phyloP scores from a whole-genome alignment of 2,329 filamentous ascomycete species.

The Phyllosticta paracitricarpa region DNA sequence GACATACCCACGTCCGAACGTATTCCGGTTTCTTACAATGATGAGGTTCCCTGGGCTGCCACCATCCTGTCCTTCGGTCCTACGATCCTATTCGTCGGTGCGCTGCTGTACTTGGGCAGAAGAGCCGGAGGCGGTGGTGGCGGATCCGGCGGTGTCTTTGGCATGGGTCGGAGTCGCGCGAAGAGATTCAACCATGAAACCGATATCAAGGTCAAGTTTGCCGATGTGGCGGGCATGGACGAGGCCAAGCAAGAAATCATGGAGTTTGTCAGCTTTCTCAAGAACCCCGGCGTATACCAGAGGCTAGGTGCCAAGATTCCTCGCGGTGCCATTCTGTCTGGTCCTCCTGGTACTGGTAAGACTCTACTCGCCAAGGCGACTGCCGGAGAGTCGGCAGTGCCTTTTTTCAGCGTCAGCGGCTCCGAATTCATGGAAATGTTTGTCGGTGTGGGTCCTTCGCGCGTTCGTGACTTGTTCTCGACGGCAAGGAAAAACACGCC shows the following conservation, averaged over 20 bases:
- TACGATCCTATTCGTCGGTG: slow-evolving; percentile 74
- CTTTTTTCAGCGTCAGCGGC: slow-evolving; percentile 96
- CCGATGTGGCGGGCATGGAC: slow-evolving; percentile 94
- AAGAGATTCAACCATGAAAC: slow-evolving; percentile 98
- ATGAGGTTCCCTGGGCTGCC: slow-evolving; percentile 62
- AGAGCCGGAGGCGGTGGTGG: slow-evolving; percentile 55
- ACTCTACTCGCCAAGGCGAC: slow-evolving; percentile 95
- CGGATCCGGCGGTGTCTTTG: slow-evolving; percentile 73
- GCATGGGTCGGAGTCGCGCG: slow-evolving; percentile 88
- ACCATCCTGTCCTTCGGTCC: slow-evolving; percentile 75
- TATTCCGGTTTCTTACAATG: slow-evolving; percentile 82
- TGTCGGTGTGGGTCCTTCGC: slow-evolving; percentile 91
- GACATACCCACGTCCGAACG: slow-evolving; percentile 78
- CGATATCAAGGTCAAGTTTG: slow-evolving; percentile 92
- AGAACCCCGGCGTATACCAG: slow-evolving; percentile 86
- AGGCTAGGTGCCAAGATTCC: slow-evolving; percentile 95
- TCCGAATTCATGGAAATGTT: slow-evolving; percentile 99
- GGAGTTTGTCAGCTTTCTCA: slow-evolving; percentile 97
- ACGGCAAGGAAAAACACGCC: slow-evolving; percentile 92
- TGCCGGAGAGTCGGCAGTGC: slow-evolving; percentile 90
- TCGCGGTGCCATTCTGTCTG: slow-evolving; percentile 88
- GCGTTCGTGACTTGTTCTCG: slow-evolving; percentile 88
- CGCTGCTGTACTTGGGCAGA: slow-evolving; percentile 68
- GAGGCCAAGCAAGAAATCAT: slow-evolving; percentile 98
- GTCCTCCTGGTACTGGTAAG: slow-evolving; percentile 98